phyloP scores from a whole-genome alignment of 768 basidiomycete genomes.

The Cytidiella melzeri region DNA sequence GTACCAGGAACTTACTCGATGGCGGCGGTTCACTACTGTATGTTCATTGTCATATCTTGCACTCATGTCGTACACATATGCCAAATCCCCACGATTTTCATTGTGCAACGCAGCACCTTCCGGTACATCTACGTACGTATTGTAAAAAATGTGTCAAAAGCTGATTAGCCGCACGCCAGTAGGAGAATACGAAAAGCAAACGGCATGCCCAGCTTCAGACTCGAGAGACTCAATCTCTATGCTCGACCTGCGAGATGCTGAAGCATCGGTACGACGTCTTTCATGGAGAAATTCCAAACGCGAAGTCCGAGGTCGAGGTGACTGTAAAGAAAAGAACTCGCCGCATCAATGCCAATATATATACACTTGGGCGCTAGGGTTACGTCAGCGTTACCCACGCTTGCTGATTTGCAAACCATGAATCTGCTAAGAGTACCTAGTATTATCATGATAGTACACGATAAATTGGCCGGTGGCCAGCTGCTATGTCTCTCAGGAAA shows the following conservation, averaged over 20 bases:
- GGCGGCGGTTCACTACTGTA: too few species aligned
- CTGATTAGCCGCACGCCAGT: conserved; percentile 69
- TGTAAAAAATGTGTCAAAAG: conserved; percentile 53
- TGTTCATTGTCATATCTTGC: too few species aligned
- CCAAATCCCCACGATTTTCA: too few species aligned
- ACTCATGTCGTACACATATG: too few species aligned
- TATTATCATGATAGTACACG: too few species aligned
- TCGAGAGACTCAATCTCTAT: conserved; percentile 31
- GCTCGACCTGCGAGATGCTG: conserved; percentile 35
- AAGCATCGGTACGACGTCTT: conserved; percentile 13
- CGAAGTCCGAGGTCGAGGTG: conserved; percentile 34
- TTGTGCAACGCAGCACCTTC: too few species aligned
- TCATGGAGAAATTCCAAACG: conserved; percentile 20
- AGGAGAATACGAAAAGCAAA: conserved; percentile 34
- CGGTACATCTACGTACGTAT: too few species aligned
- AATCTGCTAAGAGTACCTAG: too few species aligned
- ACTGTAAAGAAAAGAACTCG: conserved; percentile 29
- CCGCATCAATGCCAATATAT: too few species aligned
- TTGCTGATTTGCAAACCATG: too few species aligned
- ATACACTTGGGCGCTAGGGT: neutral
- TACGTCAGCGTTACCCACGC: neutral
- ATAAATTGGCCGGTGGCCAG: too few species aligned
- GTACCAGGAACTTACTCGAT: too few species aligned
- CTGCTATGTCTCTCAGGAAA: conserved; percentile 13
- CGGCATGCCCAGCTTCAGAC: conserved; percentile 69